Percentiles rank a stretch among this genome's conserved stretches.
Conservation (phyloP, 1,284 basidiomycete species). For the Ganoderma multipileum region DNA sequence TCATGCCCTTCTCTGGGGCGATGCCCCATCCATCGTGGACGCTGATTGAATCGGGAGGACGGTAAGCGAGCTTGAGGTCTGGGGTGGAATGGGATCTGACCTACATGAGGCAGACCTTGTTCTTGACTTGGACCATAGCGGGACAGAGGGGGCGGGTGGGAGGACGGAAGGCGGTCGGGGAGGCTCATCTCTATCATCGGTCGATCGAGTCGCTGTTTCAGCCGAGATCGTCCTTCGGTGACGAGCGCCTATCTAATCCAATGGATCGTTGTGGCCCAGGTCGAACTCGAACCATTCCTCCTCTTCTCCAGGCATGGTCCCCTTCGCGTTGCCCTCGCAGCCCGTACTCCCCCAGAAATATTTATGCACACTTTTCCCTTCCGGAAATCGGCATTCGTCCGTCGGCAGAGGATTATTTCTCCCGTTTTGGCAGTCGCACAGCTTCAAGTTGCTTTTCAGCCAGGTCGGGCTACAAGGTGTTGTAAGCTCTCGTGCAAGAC, state of each 20-base stretch:
- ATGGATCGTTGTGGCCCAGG: not conserved
- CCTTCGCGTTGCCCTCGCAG: too few species aligned
- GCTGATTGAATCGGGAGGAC: conserved; percentile 45
- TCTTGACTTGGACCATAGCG: conserved; percentile 64
- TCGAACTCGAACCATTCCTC: not conserved
- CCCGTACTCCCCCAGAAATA: too few species aligned
- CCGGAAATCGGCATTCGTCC: too few species aligned
- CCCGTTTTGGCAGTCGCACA: too few species aligned
- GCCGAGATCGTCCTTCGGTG: not conserved
- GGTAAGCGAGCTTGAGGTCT: not conserved
- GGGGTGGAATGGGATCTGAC: conserved; percentile 31
- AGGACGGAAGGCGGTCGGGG: not conserved
- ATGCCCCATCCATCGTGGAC: conserved; percentile 97
- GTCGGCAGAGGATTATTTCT: too few species aligned
- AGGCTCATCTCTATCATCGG: not conserved
- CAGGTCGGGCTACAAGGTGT: too few species aligned
- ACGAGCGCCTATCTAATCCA: conserved; percentile 2
- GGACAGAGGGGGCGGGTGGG: conserved; percentile 5
- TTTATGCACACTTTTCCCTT: too few species aligned
- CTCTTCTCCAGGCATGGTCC: not conserved
- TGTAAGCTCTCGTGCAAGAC: too few species aligned
- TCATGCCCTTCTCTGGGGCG: conserved; percentile 65
- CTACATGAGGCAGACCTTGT: conserved; percentile 92
- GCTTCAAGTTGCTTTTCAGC: too few species aligned
- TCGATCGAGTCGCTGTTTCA: not conserved